phyloP scores from a whole-genome alignment of 345 rosid species.

The Draba incana region DNA sequence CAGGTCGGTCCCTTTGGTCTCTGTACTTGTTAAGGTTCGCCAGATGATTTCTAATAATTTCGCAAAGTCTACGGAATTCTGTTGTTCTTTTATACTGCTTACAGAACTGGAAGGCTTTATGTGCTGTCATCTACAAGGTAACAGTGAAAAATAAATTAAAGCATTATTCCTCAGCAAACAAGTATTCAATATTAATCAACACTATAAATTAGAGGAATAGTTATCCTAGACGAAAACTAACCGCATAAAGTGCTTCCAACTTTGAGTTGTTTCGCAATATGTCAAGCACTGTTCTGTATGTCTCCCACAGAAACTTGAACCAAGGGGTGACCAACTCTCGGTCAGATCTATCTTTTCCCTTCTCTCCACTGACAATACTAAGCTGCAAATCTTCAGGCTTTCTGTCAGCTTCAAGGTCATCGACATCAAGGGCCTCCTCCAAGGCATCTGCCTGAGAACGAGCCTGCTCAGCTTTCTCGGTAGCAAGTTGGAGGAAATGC shows the following conservation, averaged over 20 bases:
- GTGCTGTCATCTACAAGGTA: slow-evolving; percentile 88
- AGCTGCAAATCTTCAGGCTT: slow-evolving; percentile 98
- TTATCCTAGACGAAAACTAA: slow-evolving; percentile 41
- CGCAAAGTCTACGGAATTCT: slow-evolving; percentile 93
- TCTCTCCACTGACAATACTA: slow-evolving; percentile 98
- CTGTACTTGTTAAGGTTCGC: slow-evolving; percentile 92
- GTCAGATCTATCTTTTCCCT: slow-evolving; percentile 98
- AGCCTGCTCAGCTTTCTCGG: slow-evolving; percentile 98
- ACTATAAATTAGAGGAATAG: not conserved
- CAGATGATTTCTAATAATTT: slow-evolving; percentile 93
- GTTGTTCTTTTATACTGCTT: slow-evolving; percentile 95
- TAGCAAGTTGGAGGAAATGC: slow-evolving; percentile 92
- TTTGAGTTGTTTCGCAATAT: slow-evolving; percentile 93
- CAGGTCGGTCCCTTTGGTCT: slow-evolving; percentile 99
- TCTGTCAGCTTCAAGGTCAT: slow-evolving; percentile 97
- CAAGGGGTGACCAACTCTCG: slow-evolving; percentile 98
- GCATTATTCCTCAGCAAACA: too few species aligned
- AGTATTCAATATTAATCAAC: slow-evolving; percentile 14
- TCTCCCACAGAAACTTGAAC: slow-evolving; percentile 99
- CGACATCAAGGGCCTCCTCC: slow-evolving; percentile 99
- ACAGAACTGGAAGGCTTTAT: slow-evolving; percentile 96
- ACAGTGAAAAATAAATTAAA: not conserved
- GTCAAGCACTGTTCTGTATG: slow-evolving; percentile 97
- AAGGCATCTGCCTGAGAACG: slow-evolving; percentile 88
- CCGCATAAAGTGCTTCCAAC: slow-evolving; percentile 98